These are phyloP conservation scores for Hirsutella minnesotensis DNA, from an alignment of 2,329 filamentous ascomycete species.

Conservation along the genomic window DNA sequence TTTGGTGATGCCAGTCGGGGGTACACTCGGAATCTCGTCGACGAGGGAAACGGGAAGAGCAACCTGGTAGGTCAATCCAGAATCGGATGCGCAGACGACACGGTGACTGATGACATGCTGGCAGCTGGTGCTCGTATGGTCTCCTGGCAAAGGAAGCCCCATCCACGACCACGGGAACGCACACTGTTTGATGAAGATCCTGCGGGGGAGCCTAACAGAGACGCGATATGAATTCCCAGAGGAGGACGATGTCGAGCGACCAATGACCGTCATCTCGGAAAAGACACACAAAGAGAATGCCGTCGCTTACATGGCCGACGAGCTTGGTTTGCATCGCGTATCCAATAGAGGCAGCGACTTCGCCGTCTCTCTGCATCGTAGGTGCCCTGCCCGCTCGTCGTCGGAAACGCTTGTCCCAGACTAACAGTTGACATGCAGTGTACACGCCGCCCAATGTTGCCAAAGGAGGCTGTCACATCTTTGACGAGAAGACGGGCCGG, in stretches of 20 bases:
- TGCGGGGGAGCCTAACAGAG: conserved; percentile 69
- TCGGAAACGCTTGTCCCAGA: conserved; percentile 17
- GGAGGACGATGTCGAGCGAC: conserved; percentile 30
- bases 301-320: conserved; percentile 85
- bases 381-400: conserved; percentile 15
- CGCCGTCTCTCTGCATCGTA: conserved; percentile 73
- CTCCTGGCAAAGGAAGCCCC: conserved; percentile 67
- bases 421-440: conserved; percentile 32
- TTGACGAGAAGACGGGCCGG: conserved; percentile 64
- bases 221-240: conserved; percentile 68
- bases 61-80: conserved; percentile 45
- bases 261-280: conserved; percentile 54
- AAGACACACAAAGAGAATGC: conserved; percentile 57
- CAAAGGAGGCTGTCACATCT: conserved; percentile 69
- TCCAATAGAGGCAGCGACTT: conserved; percentile 63
- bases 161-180: conserved; percentile 86
- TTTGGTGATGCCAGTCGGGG: conserved; percentile 56
- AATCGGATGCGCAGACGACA: neutral
- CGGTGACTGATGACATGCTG: conserved; percentile 4
- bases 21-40: conserved; percentile 83
- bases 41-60: conserved; percentile 74
- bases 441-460: conserved; percentile 87
- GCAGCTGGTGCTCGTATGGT: conserved; percentile 81
- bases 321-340: conserved; percentile 76
- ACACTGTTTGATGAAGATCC: conserved; percentile 86